A percentile compares a stretch with the other conserved stretches of the same genome.
These are phyloP conservation scores for Irpex sp. DNA, from an alignment of 1,284 basidiomycete genomes.

Conservation along the genomic window DNA sequence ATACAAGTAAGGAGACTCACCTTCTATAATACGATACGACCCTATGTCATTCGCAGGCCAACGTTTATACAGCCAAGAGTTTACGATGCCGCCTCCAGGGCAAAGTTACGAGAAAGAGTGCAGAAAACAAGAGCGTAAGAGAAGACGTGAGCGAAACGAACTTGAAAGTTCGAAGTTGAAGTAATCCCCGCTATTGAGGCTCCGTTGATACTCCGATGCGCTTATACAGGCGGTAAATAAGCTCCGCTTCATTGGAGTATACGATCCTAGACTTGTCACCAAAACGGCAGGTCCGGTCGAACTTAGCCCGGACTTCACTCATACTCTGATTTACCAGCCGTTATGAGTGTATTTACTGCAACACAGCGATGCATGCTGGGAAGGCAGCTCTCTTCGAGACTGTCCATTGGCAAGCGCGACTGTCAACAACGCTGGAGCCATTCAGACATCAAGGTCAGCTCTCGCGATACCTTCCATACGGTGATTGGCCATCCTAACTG, in stretches of 20 bases:
- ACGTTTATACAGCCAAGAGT: neutral
- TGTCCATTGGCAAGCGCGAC: neutral
- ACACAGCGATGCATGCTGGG: neutral
- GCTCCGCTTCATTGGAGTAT: too few species aligned
- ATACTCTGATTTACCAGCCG: too few species aligned
- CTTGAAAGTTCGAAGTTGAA: neutral
- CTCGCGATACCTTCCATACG: neutral
- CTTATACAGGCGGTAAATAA: too few species aligned
- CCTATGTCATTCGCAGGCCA: too few species aligned
- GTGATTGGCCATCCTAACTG: neutral
- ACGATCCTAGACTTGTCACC: too few species aligned
- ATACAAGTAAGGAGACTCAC: too few species aligned
- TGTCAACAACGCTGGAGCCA: neutral
- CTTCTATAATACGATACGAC: too few species aligned
- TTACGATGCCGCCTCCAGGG: neutral
- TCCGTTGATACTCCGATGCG: too few species aligned
- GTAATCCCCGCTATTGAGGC: neutral
- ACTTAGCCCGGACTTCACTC: too few species aligned
- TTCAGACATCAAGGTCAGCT: constrained; percentile 1
- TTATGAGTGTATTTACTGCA: neutral
- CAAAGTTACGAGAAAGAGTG: neutral
- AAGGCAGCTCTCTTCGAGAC: neutral
- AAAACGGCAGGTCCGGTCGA: too few species aligned
- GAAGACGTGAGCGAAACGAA: neutral
- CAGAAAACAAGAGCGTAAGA: neutral